These are phyloP conservation scores for Cladorrhinum samala DNA, from an alignment of 495 filamentous ascomycete genomes.

Conservation along the genomic window DNA sequence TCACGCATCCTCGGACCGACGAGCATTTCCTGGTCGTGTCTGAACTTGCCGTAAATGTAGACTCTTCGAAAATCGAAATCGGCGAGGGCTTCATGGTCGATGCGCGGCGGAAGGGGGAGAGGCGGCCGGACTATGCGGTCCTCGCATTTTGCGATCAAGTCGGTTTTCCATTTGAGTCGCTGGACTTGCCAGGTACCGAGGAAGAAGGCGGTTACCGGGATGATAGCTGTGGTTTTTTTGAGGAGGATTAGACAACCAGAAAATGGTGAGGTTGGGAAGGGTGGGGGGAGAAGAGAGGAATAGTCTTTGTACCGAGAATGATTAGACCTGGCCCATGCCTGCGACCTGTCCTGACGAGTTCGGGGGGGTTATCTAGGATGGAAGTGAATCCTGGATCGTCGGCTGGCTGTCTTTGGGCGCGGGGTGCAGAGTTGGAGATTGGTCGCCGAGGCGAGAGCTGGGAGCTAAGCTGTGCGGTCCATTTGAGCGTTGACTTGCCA, in stretches of 20 bases:
- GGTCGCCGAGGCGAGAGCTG: constrained; percentile 18
- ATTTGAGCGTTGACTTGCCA: constrained; percentile 3
- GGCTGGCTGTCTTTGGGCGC: constrained; percentile 34
- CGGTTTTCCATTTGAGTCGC: constrained; percentile 87
- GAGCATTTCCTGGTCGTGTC: constrained; percentile 93
- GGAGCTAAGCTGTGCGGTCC: neutral
- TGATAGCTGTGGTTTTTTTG: too few species aligned
- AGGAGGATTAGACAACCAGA: too few species aligned
- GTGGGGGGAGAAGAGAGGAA: neutral
- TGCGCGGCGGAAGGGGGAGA: constrained; percentile 72
- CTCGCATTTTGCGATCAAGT: constrained; percentile 81
- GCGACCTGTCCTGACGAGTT: constrained; percentile 62
- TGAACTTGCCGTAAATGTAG: constrained; percentile 61
- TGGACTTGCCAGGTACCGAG: constrained; percentile 96
- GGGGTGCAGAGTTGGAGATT: constrained; percentile 25
- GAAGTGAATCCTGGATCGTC: constrained; percentile 71
- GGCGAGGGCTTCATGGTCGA: constrained; percentile 71
- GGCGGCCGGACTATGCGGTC: constrained; percentile 83
- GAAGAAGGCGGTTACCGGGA: constrained; percentile 82
- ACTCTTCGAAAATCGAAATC: constrained; percentile 94
- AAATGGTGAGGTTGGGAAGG: constrained; percentile 28
- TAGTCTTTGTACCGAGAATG: constrained; percentile 64
- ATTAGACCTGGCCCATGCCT: constrained; percentile 78
- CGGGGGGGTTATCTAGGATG: constrained; percentile 77
- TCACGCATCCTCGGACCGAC: constrained; percentile 85